phyloP scores from a whole-genome alignment of 2,329 filamentous ascomycete species.

The Claviceps cyperi region DNA sequence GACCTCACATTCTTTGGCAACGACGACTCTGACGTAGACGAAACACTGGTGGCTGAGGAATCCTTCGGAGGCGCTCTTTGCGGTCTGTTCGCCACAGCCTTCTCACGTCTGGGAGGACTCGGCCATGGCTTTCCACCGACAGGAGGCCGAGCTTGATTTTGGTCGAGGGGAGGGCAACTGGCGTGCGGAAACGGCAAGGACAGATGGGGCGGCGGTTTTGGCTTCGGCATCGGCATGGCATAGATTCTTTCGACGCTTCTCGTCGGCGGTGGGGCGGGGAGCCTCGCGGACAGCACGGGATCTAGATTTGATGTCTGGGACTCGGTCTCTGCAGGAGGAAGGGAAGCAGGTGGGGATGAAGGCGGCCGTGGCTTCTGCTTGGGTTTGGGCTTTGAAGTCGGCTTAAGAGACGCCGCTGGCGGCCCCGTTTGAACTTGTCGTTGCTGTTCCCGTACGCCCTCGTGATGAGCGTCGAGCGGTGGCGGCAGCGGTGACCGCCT shows the following conservation, averaged over 20 bases:
- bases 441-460: background rate
- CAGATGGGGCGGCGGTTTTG: slow-evolving; percentile 9
- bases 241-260: slow-evolving; percentile 3
- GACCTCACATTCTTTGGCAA: slow-evolving; percentile 20
- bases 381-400: background rate
- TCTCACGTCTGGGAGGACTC: background rate
- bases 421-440: background rate
- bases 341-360: background rate
- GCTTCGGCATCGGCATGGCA: slow-evolving; percentile 7
- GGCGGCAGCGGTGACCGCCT: slow-evolving; percentile 8
- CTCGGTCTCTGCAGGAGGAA: background rate
- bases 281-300: background rate
- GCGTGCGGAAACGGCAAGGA: background rate
- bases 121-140: background rate
- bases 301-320: background rate
- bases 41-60: slow-evolving; percentile 9
- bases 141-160: background rate
- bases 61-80: slow-evolving; percentile 9
- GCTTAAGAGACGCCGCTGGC: background rate
- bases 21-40: slow-evolving; percentile 12
- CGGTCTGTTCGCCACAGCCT: slow-evolving; percentile 8
- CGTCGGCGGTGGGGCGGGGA: background rate
- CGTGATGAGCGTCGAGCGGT: background rate
- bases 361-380: background rate
- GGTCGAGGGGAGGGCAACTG: background rate